Evolutionary conservation across 495 filamentous ascomycete species (phyloP).

Genomic region (Penicillium robsamsonii): DNA sequence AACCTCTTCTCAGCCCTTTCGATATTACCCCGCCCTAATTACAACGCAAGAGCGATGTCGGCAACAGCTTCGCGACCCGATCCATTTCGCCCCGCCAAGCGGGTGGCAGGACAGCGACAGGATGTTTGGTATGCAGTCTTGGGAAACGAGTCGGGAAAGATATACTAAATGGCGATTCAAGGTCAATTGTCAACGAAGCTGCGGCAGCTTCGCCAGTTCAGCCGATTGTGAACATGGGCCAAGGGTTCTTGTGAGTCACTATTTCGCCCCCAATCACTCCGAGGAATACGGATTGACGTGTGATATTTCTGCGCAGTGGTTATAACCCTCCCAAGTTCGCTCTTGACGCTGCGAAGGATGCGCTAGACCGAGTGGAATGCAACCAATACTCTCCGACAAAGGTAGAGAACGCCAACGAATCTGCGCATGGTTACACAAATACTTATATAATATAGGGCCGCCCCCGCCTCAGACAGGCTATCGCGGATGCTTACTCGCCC

Average conservation of each 20-base stretch:
- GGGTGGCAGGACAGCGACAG: slow-evolving; percentile 78
- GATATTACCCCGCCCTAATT: slow-evolving; percentile 24
- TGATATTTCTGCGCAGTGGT: slow-evolving; percentile 49
- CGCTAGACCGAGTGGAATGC: slow-evolving; percentile 90
- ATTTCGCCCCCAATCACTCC: background rate
- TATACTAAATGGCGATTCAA: slow-evolving; percentile 30
- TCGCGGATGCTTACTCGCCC: slow-evolving; percentile 85
- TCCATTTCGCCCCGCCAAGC: slow-evolving; percentile 66
- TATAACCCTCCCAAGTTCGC: slow-evolving; percentile 96
- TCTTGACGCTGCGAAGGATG: slow-evolving; percentile 83
- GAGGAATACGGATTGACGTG: background rate
- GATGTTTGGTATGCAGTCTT: slow-evolving; percentile 80
- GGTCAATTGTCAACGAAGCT: slow-evolving; percentile 95
- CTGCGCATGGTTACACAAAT: slow-evolving; percentile 5
- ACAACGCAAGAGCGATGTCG: slow-evolving; percentile 42
- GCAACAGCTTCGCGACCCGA: slow-evolving; percentile 43
- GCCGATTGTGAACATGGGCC: slow-evolving; percentile 93
- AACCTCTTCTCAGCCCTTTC: slow-evolving; percentile 8
- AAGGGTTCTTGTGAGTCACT: slow-evolving; percentile 79
- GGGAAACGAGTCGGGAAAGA: background rate
- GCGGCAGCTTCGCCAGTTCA: slow-evolving; percentile 78
- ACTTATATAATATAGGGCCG: slow-evolving; percentile 56
- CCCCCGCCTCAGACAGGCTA: slow-evolving; percentile 83
- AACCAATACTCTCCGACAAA: slow-evolving; percentile 98
- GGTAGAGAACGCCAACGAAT: slow-evolving; percentile 34